phyloP scores from a whole-genome alignment of 2,329 filamentous ascomycete genomes.

The Neonectria magnoliae region DNA sequence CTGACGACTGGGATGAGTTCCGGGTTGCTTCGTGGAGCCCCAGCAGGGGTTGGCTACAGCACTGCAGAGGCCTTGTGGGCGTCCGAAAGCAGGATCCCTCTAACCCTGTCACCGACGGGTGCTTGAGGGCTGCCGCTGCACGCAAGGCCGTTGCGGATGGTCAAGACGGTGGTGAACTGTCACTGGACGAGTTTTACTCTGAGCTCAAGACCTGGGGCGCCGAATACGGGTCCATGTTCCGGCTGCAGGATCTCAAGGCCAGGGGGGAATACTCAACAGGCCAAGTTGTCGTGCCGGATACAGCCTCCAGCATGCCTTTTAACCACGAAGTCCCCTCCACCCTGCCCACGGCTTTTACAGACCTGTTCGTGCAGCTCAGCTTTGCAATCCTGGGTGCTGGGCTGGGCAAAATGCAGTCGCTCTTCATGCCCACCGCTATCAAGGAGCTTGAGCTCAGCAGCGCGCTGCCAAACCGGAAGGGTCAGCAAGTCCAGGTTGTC shows the following conservation, averaged over 20 bases:
- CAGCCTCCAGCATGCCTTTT: constrained; percentile 56
- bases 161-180: too few species aligned
- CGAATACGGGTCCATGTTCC: too few species aligned
- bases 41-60: constrained; percentile 65
- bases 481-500: constrained; percentile 40
- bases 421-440: constrained; percentile 51
- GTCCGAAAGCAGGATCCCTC: too few species aligned
- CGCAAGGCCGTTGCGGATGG: too few species aligned
- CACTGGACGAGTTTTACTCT: too few species aligned
- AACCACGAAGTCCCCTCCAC: constrained; percentile 54
- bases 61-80: constrained; percentile 60
- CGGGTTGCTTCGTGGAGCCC: constrained; percentile 63
- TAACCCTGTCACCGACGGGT: too few species aligned
- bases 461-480: constrained; percentile 40
- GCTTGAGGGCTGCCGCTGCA: too few species aligned
- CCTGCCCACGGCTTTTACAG: constrained; percentile 58
- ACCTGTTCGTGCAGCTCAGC: constrained; percentile 55
- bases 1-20: constrained; percentile 65
- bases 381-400: constrained; percentile 52
- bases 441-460: constrained; percentile 45
- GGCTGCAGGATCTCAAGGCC: constrained; percentile 21
- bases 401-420: constrained; percentile 39
- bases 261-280: constrained; percentile 29
- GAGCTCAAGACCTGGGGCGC: too few species aligned
- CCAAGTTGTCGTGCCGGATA: constrained; percentile 54